phyloP scores from a whole-genome alignment of 2,329 filamentous ascomycete genomes.

The Colletotrichum caudatum region DNA sequence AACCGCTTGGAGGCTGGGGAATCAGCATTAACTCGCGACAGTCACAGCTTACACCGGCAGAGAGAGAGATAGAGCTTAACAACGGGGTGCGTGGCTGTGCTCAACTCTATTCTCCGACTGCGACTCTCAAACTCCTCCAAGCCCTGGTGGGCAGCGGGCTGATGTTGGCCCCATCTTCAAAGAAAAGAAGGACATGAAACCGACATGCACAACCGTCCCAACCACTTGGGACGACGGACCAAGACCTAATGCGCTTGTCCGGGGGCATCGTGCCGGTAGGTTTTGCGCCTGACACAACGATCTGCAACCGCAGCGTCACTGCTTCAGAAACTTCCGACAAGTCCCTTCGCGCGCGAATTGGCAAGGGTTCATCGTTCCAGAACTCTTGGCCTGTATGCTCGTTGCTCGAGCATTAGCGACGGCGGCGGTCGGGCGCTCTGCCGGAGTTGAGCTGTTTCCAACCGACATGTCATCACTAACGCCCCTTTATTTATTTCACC shows the following conservation, averaged over 20 bases:
- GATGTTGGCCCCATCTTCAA: constrained; percentile 24
- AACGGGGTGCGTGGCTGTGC: constrained; percentile 26
- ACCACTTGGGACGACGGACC: constrained; percentile 32
- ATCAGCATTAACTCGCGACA: constrained; percentile 13
- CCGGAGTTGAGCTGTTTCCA: constrained; percentile 22
- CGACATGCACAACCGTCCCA: constrained; percentile 34
- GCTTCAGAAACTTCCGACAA: constrained; percentile 29
- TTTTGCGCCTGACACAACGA: constrained; percentile 39
- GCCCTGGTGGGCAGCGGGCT: constrained; percentile 11
- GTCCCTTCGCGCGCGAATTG: constrained; percentile 7
- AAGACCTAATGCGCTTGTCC: constrained; percentile 23
- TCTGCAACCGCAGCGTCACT: constrained; percentile 40
- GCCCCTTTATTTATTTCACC: not conserved
- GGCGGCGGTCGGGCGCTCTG: constrained; percentile 5
- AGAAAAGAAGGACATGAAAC: constrained; percentile 18
- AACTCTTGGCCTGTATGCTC: not conserved
- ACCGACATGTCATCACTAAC: not conserved
- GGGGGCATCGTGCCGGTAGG: constrained; percentile 27
- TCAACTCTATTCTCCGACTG: not conserved
- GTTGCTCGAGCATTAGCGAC: constrained; percentile 5
- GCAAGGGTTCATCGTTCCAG: constrained; percentile 32
- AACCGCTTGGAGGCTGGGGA: constrained; percentile 3
- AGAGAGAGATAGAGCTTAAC: constrained; percentile 1
- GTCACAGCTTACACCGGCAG: not conserved
- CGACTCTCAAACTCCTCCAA: constrained; percentile 16